Conservation (phyloP, 495 filamentous ascomycete species). For the Xylaria acuta region DNA sequence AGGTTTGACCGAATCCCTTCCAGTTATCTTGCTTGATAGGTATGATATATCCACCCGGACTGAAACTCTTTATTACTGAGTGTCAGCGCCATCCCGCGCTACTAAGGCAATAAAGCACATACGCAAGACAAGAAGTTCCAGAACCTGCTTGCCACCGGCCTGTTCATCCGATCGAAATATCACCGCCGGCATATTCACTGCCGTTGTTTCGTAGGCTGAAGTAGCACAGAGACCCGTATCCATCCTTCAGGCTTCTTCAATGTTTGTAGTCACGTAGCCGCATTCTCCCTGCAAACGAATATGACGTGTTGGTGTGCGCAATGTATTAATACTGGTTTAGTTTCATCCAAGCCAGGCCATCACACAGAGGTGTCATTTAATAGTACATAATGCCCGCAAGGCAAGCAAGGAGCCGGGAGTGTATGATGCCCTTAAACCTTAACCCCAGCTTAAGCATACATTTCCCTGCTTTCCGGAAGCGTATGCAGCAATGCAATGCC, state of each 20-base stretch:
- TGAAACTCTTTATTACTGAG: background rate
- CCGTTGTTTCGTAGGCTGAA: background rate
- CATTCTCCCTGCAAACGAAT: background rate
- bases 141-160: background rate
- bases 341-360: background rate
- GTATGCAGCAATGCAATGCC: background rate
- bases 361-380: background rate
- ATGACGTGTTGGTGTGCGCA: background rate
- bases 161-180: background rate
- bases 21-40: no score
- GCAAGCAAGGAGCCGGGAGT: background rate
- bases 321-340: background rate
- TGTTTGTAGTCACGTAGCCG: background rate
- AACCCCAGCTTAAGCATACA: background rate
- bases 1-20: background rate
- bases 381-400: constrained; percentile 12
- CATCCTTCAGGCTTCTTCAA: background rate
- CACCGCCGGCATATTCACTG: background rate
- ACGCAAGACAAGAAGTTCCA: background rate
- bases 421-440: constrained; percentile 7
- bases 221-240: background rate
- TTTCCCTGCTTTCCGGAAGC: background rate
- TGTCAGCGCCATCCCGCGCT: background rate
- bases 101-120: background rate
- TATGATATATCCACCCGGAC: background rate